Base-by-base conservation (phyloP, 108 stramenopile genomes). In the Stephanodiscus minutulus region DNA sequence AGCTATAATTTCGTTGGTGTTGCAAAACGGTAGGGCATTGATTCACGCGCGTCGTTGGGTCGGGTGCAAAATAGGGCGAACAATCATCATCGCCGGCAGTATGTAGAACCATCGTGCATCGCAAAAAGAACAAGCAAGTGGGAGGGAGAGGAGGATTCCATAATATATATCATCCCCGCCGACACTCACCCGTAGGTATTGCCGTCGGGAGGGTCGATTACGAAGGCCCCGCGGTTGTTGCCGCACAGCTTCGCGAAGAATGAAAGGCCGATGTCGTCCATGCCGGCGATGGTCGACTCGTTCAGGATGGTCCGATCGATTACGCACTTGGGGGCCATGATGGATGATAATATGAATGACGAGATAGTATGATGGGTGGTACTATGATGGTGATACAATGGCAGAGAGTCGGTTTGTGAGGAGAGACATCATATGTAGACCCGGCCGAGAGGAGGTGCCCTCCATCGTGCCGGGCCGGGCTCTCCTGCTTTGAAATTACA, bases 221-320 rank as follows among this genome's bases (percentile, higher is more conserved):
- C 93, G 74, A 96, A 94, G 21, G 90, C 93, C 44, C 96, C 96
- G 6, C 96, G 89, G 73, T 96, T 96, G 43, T 70, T 74, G 17
- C 93, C 91, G 73, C 96, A 96, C 27, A 86, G 64, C 35, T 86
- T 54, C 1, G 93, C 96, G 79, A 94, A 96, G 56, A 91, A 67
- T 27, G 85, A 79, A 20, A 87, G 59, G 9, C 88, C 90, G 58
- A 96, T 71, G 66, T 95, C 88, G 47, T 75, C 55, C 75, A 90
- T 77, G 31, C 85, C 15, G 2, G 55, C 43, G 11, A 91, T 31
- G 8, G 87, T 89, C n/a, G 85, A 61, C 36, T 54, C 76, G 64
- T 89, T 91, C 50, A 91, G 48, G 17, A 91, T 63, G 27, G 53
- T 47, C 4, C 62, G 81, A 71, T 91, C 91, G 54, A 91, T 79